phyloP scores from a whole-genome alignment of 2,329 filamentous ascomycete species.

The Coniochaeta ligniaria region DNA sequence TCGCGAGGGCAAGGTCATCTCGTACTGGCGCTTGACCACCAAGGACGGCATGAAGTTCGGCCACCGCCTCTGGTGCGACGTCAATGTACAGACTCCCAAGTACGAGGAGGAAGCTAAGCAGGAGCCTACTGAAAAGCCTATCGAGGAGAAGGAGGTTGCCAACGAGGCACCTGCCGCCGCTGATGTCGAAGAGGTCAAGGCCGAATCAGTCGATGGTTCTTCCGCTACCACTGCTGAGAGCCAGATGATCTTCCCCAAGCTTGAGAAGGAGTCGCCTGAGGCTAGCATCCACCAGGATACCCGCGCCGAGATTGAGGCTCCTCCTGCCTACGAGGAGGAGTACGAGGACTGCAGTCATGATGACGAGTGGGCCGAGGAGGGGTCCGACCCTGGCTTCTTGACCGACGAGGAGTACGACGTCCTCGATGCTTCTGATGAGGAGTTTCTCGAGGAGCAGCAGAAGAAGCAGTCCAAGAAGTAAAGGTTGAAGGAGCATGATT shows the following conservation, averaged over 20 bases:
- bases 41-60: conserved; percentile 77
- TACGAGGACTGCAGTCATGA: conserved; percentile 42
- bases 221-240: conserved; percentile 29
- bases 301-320: conserved; percentile 17
- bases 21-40: conserved; percentile 92
- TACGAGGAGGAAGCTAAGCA: conserved; percentile 47
- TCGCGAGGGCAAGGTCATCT: conserved; percentile 74
- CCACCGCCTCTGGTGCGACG: conserved; percentile 91
- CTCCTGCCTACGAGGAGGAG: conserved; percentile 34
- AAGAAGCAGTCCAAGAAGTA: conserved; percentile 31
- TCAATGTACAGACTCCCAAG: conserved; percentile 55
- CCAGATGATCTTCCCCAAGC: conserved; percentile 93
- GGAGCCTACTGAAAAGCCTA: conserved; percentile 3
- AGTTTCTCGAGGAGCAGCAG: conserved; percentile 55
- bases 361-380: conserved; percentile 54
- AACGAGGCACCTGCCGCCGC: background rate
- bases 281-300: conserved; percentile 65
- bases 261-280: conserved; percentile 87
- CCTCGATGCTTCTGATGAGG: conserved; percentile 88
- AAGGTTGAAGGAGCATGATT: background rate
- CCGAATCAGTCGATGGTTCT: conserved; percentile 26
- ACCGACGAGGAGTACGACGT: conserved; percentile 99
- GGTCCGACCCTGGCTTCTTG: conserved; percentile 70
- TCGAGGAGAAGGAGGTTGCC: conserved; percentile 3
- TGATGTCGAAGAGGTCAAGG: conserved; percentile 4